These are phyloP conservation scores for Furcasterigmium furcatum DNA, from an alignment of 2,329 filamentous ascomycete species.

Conservation along the genomic window DNA sequence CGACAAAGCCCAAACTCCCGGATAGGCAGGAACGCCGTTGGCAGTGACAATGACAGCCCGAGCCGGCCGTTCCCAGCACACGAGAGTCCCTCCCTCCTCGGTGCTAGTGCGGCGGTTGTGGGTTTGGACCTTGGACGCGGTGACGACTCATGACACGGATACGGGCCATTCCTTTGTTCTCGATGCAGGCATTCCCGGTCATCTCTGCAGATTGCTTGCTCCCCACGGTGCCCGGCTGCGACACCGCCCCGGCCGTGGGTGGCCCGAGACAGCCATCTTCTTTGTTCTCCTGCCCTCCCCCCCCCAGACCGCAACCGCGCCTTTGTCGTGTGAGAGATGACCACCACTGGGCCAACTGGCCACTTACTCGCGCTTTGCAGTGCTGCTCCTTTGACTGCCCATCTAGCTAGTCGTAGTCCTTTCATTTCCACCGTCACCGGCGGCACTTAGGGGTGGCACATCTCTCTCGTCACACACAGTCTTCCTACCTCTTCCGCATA, in stretches of 20 bases:
- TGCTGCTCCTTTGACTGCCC: neutral
- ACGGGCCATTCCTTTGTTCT: too few species aligned
- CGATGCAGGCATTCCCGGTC: too few species aligned
- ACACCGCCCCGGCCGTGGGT: neutral
- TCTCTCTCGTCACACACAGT: too few species aligned
- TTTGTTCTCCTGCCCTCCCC: slow-evolving; percentile 1
- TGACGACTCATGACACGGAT: too few species aligned
- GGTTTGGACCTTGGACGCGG: too few species aligned
- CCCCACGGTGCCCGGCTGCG: neutral
- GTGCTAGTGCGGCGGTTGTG: neutral
- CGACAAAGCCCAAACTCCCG: too few species aligned
- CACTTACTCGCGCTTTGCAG: neutral
- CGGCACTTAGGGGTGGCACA: neutral
- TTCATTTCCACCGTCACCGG: slow-evolving; percentile 3
- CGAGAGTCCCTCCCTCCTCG: neutral
- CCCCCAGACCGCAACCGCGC: slow-evolving; percentile 1
- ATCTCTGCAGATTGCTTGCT: too few species aligned
- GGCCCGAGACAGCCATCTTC: neutral
- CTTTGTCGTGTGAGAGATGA: slow-evolving; percentile 2
- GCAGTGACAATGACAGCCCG: too few species aligned
- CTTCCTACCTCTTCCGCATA: too few species aligned
- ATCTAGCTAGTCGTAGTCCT: neutral
- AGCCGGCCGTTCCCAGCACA: too few species aligned
- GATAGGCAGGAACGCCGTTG: too few species aligned
- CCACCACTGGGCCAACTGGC: neutral